A percentile compares a stretch with the other conserved stretches of the same genome.
These are phyloP conservation scores for Halophytophthora batemanensis DNA, from an alignment of 352 stramenopile genomes.

Conservation along the genomic window DNA sequence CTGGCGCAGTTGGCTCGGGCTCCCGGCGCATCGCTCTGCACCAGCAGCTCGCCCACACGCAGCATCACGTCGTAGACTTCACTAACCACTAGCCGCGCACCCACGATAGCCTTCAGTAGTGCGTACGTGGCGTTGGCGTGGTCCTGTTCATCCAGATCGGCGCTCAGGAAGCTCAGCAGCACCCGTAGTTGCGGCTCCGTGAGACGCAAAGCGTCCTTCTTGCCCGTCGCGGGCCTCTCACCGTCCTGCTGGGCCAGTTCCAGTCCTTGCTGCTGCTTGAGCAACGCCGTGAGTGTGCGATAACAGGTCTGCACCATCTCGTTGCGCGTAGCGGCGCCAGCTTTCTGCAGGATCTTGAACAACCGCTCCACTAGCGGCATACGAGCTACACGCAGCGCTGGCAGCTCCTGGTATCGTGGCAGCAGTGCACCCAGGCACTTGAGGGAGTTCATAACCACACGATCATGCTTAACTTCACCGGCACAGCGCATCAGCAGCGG, in stretches of 20 bases:
- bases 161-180: conserved; percentile 90
- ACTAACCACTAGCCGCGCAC: conserved; percentile 88
- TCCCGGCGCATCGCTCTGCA: conserved; percentile 89
- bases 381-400: conserved; percentile 82
- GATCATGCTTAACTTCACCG: conserved; percentile 88
- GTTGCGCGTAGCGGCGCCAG: conserved; percentile 88
- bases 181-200: conserved; percentile 78
- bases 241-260: conserved; percentile 28
- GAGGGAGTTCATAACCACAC: conserved; percentile 90
- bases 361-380: conserved; percentile 87
- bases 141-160: conserved; percentile 90
- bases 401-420: conserved; percentile 74
- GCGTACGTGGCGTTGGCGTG: conserved; percentile 95
- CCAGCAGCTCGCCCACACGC: conserved; percentile 90
- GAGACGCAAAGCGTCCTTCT: conserved; percentile 49
- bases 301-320: conserved; percentile 97
- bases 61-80: conserved; percentile 97
- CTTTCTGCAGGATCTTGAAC: conserved; percentile 90
- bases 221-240: conserved; percentile 15
- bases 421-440: conserved; percentile 92
- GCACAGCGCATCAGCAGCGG: conserved; percentile 90
- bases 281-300: conserved; percentile 88
- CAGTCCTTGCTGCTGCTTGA: conserved; percentile 52
- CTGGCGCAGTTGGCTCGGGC: conserved; percentile 78
- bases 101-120: conserved; percentile 91